Conservation (phyloP, 1,139 yeast species). For the Yamadazyma atlantica region DNA sequence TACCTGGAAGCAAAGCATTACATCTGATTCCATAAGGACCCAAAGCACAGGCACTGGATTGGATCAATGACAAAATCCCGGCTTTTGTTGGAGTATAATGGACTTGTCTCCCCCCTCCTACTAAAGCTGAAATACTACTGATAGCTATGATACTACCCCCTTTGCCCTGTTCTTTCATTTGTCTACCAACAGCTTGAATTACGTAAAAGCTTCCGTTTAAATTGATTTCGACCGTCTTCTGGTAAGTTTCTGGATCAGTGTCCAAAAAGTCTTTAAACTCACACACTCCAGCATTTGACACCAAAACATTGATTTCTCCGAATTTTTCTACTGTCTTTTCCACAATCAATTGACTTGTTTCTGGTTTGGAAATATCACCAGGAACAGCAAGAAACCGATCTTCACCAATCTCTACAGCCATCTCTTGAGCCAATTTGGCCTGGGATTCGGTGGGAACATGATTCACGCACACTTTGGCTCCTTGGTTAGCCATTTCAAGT, state of each 20-base stretch:
- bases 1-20: constrained; percentile 46
- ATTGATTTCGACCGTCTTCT: constrained; percentile 33
- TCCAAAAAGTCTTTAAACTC: constrained; percentile 23
- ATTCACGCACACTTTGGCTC: constrained; percentile 21
- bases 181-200: constrained; percentile 47
- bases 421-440: constrained; percentile 19
- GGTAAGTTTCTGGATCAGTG: constrained; percentile 30
- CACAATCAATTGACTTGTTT: constrained; percentile 33
- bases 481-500: constrained; percentile 20
- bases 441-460: constrained; percentile 22
- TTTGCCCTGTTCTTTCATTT: constrained; percentile 43
- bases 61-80: constrained; percentile 45
- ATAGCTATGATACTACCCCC: constrained; percentile 48
- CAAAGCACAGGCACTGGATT: constrained; percentile 42
- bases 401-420: constrained; percentile 19
- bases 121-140: constrained; percentile 40
- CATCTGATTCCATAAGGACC: constrained; percentile 40
- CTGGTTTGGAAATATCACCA: constrained; percentile 43
- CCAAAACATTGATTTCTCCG: constrained; percentile 41
- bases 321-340: constrained; percentile 31
- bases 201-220: constrained; percentile 44
- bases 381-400: constrained; percentile 30
- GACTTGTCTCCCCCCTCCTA: constrained; percentile 38
- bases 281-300: constrained; percentile 46
- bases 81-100: constrained; percentile 51